Evolutionary conservation across 257 asterid species (phyloP).

Genomic region (Sherardia arvensis): DNA sequence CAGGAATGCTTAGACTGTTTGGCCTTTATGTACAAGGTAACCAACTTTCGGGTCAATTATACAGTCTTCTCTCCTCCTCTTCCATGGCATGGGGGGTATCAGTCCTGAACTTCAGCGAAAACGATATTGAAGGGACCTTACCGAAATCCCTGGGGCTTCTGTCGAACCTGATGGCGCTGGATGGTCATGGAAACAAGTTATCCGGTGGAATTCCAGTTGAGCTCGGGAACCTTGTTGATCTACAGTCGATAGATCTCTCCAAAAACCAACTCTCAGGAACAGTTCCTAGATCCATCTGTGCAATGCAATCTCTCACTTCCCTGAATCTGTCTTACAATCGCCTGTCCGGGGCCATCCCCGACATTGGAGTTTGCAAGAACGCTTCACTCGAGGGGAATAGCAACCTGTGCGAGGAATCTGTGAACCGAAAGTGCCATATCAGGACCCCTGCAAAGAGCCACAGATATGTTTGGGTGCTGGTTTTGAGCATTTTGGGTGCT

Average conservation of each 20-base stretch:
- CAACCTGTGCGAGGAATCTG: conserved; percentile 55
- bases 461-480: conserved; percentile 38
- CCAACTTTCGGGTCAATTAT: conserved; percentile 44
- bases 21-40: conserved; percentile 66
- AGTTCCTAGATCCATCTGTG: conserved; percentile 55
- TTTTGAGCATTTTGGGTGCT: conserved; percentile 31
- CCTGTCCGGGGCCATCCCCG: conserved; percentile 61
- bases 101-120: conserved; percentile 51
- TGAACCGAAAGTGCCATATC: conserved; percentile 41
- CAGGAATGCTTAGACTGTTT: conserved; percentile 57
- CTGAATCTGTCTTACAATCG: conserved; percentile 42
- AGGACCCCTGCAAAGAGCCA: conserved; percentile 24
- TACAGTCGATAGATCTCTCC: conserved; percentile 65
- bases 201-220: conserved; percentile 46
- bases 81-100: conserved; percentile 52
- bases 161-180: conserved; percentile 53
- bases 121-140: conserved; percentile 46
- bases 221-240: conserved; percentile 59
- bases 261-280: conserved; percentile 41
- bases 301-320: conserved; percentile 27
- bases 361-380: conserved; percentile 48
- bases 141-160: conserved; percentile 53
- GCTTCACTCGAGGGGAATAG: conserved; percentile 50
- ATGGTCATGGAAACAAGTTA: conserved; percentile 62
- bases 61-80: conserved; percentile 33